Percentiles rank a stretch among this genome's conserved stretches.
These are phyloP conservation scores for Fagopyrum homotropicum DNA, from an alignment of 148 eudicot species.

Conservation along the genomic window DNA sequence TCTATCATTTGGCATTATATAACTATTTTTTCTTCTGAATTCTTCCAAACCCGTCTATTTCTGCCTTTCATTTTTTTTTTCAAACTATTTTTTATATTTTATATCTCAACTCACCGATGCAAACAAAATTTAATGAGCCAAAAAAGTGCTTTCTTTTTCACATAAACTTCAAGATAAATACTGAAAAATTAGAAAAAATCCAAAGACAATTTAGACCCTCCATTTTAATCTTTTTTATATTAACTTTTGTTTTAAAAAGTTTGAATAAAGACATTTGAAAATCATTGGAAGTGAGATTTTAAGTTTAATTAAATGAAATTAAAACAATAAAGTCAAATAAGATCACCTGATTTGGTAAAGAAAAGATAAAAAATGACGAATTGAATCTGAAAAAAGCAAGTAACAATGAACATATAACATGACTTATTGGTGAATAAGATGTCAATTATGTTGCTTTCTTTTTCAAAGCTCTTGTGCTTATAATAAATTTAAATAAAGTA, in stretches of 20 bases:
- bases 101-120: not conserved
- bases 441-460: conserved; percentile 4
- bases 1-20: not conserved
- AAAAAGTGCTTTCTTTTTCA: not conserved
- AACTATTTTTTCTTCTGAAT: not conserved
- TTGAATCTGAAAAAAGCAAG: not conserved
- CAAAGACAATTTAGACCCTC: not conserved
- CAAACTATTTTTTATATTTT: not conserved
- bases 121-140: not conserved
- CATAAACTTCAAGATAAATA: not conserved
- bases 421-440: conserved; percentile 7
- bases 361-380: not conserved
- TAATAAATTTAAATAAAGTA: not conserved
- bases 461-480: not conserved
- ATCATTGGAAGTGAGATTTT: too few species aligned
- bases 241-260: too few species aligned
- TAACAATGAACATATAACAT: not conserved
- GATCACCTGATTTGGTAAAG: not conserved
- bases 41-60: not conserved
- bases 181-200: not conserved
- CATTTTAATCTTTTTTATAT: not conserved
- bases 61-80: not conserved
- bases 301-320: not conserved
- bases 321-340: not conserved
- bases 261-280: too few species aligned